Base-by-base conservation (phyloP, 495 filamentous ascomycete species). In the Penicillium mononematosum region DNA sequence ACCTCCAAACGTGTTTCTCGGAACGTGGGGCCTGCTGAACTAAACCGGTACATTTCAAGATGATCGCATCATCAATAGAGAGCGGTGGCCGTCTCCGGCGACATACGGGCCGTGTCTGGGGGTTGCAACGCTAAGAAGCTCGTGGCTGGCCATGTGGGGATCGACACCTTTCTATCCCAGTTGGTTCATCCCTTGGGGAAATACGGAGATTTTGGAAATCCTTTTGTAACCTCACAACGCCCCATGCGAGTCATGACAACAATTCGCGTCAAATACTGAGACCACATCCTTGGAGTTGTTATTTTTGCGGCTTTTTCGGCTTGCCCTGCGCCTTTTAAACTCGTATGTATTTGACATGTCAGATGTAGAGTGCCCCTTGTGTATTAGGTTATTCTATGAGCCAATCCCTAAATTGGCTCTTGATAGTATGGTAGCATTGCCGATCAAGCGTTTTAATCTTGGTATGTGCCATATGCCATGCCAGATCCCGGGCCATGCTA, bases 141-240 rank as follows among this genome's bases (percentile, higher is more conserved):
- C 51, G 58, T 61, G 61, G 61, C 58, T 47, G 19, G 29, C 58
- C 61, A 61, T 64, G 58, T 64, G 61, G 61, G 54, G 61, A 64
- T 64, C 61, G 44, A 17, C 41, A 10, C 12, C 39, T 4, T 43
- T 22, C 16, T 45, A 10, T 5, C 44, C 50, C 22, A 34, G 56
- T 50, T 27, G 32, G 53, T 22, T 19, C 5, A 60, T 39, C 41
- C 25, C 39, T 56, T 20, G 24, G n/a, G 24, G n/a, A 9, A 8
- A 24, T 14, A 39, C 7, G 16, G 27, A 29, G 27, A 29, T 29
- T 34, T 25, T 31, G 24, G 22, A 25, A 10, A 38, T 48, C 20
- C 7, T 14, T 14, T 39, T 8, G 19, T n/a, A 19, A 45, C 22
- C 25, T 53, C 39, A 6, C 22, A 16, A 41, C 10, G 27, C n/a